phyloP scores from a whole-genome alignment of 805 yeast genomes.

The Starmerella potacharoeniae region DNA sequence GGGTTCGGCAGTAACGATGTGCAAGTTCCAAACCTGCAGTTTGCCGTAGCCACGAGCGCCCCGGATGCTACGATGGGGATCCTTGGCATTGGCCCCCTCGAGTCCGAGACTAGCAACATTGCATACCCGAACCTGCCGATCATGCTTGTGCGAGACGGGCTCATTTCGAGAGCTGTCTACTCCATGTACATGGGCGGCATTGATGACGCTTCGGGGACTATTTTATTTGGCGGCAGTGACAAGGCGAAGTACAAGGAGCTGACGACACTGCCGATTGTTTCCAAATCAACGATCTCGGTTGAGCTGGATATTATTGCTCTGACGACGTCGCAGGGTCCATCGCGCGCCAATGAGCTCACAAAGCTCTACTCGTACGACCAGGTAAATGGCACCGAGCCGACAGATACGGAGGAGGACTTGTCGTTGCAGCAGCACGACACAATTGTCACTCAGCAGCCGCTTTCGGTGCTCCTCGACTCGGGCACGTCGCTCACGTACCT shows the following conservation, averaged over 20 bases:
- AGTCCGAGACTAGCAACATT: slow-evolving; percentile 14
- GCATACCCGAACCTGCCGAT: slow-evolving; percentile 52
- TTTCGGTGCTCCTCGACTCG: slow-evolving; percentile 41
- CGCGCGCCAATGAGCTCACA: neutral
- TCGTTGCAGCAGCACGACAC: slow-evolving; percentile 7
- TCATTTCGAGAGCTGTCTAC: slow-evolving; percentile 44
- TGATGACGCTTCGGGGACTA: slow-evolving; percentile 35
- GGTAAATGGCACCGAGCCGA: neutral
- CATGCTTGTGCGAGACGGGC: slow-evolving; percentile 45
- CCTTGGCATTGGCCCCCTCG: slow-evolving; percentile 25
- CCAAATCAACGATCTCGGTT: slow-evolving; percentile 19
- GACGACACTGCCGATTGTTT: slow-evolving; percentile 35
- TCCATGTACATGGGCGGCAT: slow-evolving; percentile 47
- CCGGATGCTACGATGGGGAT: slow-evolving; percentile 48
- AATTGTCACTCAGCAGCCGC: slow-evolving; percentile 13
- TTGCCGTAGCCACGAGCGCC: slow-evolving; percentile 63
- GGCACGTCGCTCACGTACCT: slow-evolving; percentile 45
- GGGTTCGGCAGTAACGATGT: slow-evolving; percentile 33
- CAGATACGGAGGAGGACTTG: neutral
- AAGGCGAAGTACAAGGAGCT: slow-evolving; percentile 48
- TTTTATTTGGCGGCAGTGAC: slow-evolving; percentile 66
- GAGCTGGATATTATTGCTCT: slow-evolving; percentile 19
- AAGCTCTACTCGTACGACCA: neutral
- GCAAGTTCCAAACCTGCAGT: slow-evolving; percentile 42
- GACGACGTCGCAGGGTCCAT: slow-evolving; percentile 12